These are phyloP conservation scores for Sambucus nigra DNA, from an alignment of 129 eudicot genomes.

Conservation along the genomic window DNA sequence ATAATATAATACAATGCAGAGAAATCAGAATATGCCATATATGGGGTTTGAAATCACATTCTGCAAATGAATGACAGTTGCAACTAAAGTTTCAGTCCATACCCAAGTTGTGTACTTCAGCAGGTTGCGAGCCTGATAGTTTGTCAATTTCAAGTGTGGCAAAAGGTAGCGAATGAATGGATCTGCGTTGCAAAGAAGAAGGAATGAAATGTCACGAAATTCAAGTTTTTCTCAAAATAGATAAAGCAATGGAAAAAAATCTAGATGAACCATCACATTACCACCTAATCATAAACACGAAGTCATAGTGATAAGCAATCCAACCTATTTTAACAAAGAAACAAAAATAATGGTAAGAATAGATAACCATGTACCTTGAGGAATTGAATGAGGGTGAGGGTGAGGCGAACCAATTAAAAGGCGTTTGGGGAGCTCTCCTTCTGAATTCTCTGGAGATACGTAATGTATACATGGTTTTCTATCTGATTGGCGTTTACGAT, in stretches of 20 bases:
- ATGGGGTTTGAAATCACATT: background rate
- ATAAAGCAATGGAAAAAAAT: background rate
- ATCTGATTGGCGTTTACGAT: background rate
- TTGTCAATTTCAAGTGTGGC: conserved; percentile 75
- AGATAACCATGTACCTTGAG: conserved; percentile 20
- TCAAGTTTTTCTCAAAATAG: background rate
- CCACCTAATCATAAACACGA: background rate
- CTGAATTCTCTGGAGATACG: conserved; percentile 15
- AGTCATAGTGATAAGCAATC: too few relatives aligned
- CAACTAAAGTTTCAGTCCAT: conserved; percentile 11
- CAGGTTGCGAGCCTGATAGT: conserved; percentile 79
- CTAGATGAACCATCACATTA: background rate
- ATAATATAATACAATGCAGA: too few relatives aligned
- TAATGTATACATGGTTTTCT: conserved; percentile 21
- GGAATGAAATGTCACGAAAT: background rate
- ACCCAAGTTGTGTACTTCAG: conserved; percentile 90
- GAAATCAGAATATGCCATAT: background rate
- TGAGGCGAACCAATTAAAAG: conserved; percentile 18
- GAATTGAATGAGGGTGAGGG: too few relatives aligned
- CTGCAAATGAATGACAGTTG: conserved; percentile 8
- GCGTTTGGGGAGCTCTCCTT: conserved; percentile 14
- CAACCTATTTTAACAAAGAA: background rate
- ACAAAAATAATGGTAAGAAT: background rate
- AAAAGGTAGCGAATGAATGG: conserved; percentile 55
- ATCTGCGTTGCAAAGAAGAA: conserved; percentile 36